Percentiles rank a stretch among this genome's conserved stretches.
Evolutionary conservation across 179 eudicot species (phyloP).

Genomic region (Silene coronaria): DNA sequence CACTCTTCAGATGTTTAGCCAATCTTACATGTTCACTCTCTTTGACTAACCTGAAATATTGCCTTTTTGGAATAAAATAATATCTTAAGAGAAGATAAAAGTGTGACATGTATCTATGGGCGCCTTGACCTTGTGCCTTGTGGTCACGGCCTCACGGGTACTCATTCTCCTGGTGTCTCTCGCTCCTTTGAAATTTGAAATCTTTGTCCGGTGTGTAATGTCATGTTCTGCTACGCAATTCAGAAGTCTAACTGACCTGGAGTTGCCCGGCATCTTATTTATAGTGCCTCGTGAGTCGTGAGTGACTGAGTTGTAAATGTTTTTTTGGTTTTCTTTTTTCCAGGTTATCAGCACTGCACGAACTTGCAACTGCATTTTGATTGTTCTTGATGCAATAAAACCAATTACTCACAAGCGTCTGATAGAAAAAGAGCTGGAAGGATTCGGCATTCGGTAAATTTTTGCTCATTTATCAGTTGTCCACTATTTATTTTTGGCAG

Average conservation of each 20-base stretch:
- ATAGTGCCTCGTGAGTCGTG: not conserved
- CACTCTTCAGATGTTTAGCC: not conserved
- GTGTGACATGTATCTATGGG: not conserved
- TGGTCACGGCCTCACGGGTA: not conserved
- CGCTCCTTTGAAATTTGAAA: not conserved
- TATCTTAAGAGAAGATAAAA: not conserved
- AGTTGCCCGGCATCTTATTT: not conserved
- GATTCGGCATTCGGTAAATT: slow-evolving; percentile 90
- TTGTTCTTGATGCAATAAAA: slow-evolving; percentile 97
- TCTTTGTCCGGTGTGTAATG: not conserved
- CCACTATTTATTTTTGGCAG: not conserved
- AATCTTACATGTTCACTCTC: not conserved
- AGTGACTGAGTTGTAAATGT: not conserved
- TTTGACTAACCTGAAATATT: not conserved
- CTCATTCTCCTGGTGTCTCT: not conserved
- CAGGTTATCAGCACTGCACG: slow-evolving; percentile 99
- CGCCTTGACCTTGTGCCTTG: not conserved
- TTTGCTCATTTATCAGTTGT: not conserved
- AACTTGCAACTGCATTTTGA: slow-evolving; percentile 89
- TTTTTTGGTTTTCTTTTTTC: not conserved
- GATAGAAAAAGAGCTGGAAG: slow-evolving; percentile 97
- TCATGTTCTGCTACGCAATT: not conserved
- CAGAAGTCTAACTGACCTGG: not conserved
- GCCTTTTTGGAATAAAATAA: not conserved
- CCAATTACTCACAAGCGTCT: slow-evolving; percentile 97